These are phyloP conservation scores for Parastagonospora avenae DNA, from an alignment of 2,329 filamentous ascomycete species.

Conservation along the genomic window DNA sequence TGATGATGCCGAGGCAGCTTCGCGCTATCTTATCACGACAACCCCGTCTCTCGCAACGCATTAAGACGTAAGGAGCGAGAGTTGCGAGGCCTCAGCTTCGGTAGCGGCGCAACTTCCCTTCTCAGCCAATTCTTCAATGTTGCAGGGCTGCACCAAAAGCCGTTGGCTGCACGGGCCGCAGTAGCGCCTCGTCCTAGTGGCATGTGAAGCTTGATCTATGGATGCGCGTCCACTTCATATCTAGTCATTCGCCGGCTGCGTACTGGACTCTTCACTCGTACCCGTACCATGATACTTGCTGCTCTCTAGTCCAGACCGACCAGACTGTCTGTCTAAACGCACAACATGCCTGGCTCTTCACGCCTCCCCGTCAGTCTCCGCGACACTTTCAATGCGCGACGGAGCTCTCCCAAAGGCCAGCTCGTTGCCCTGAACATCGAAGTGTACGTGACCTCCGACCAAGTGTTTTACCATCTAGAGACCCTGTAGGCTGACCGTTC, in stretches of 20 bases:
- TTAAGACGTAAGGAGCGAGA: no score
- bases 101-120: no score
- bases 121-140: no score
- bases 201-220: conserved; percentile 11
- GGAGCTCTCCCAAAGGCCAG: conserved; percentile 59
- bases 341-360: conserved; percentile 61
- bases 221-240: background rate
- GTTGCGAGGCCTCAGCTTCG: no score
- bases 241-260: background rate
- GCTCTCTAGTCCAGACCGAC: background rate
- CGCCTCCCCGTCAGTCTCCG: conserved; percentile 73
- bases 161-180: conserved; percentile 3
- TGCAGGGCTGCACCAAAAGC: conserved; percentile 1
- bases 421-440: conserved; percentile 68
- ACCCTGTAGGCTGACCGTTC: background rate
- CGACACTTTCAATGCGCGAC: conserved; percentile 68
- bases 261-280: no score
- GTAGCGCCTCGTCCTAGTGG: background rate
- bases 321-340: background rate
- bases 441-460: conserved; percentile 62
- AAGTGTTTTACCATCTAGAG: no score
- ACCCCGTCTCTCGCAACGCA: no score
- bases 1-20: no score
- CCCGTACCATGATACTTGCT: conserved; percentile 7
- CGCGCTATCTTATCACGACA: no score